Evolutionary conservation across 148 eudicot genomes (phyloP), one percentile per base, ranked within the genome.

Genomic region (Bassia scoparia): DNA sequence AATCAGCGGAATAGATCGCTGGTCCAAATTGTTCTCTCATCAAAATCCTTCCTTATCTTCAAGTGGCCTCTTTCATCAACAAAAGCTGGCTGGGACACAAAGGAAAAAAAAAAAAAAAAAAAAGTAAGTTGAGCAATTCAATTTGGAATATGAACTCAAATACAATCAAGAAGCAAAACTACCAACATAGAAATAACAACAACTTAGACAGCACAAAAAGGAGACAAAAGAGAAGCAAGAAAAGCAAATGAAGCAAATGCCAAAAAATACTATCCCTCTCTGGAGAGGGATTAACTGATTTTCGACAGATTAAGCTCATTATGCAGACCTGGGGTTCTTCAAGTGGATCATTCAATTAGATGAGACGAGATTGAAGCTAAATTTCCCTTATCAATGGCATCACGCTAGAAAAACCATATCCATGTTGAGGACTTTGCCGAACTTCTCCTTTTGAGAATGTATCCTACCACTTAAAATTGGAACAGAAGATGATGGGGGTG

Each of bases 11-110:
- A 96, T 65, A 69, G 76, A 52, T 89, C 87, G 75, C 97, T 86
- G 55, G 97, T 96, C 99, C 99, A 96, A 70, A 96, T 92, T 35
- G 94, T 96, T 82, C 83, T 82, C 79, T 96, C 99, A 76, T 90
- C 99, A 70, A 90, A 90, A 77, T 96, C 97, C 75, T 84, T 86
- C 87, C 90, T 84, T 69, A 85, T 60, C 74, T 80, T 88, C 64
- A 89, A 69, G 77, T 83, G 85, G 27, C 94, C 96, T 80, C 90
- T 88, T 85, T 89, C 99, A 80, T 89, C 96, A 30, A 87, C 75
- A 74, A 76, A 89, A 67, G 82, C 82, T 71, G 86, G 78, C 99
- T 96, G 79, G 41, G 54, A 72, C n/a, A 24, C 35, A 67, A 72
- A 14, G 10, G 14, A 17, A 73, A 68, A 3, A 50, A 30, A 44